Evolutionary conservation across 148 eudicot species (phyloP).

Genomic region (Diospyros lotus): DNA sequence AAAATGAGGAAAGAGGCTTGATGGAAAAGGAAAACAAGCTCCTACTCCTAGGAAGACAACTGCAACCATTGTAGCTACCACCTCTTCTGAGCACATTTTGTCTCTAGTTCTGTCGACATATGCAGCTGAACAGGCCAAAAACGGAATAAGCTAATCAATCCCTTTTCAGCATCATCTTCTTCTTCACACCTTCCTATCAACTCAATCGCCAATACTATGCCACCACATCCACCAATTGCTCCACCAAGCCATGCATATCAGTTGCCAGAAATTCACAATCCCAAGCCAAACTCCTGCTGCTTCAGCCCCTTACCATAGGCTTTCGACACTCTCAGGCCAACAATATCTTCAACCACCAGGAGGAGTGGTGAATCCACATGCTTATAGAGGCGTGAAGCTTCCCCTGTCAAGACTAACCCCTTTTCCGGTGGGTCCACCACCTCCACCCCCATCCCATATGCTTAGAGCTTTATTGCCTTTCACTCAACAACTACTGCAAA

Average conservation of each 20-base stretch:
- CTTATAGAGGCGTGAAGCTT: slow-evolving; percentile 47
- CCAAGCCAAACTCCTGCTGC: slow-evolving; percentile 37
- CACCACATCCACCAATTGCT: slow-evolving; percentile 25
- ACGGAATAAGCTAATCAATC: slow-evolving; percentile 41
- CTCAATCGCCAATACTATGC: slow-evolving; percentile 21
- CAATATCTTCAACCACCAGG: slow-evolving; percentile 57
- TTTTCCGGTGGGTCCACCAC: slow-evolving; percentile 31
- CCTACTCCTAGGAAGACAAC: slow-evolving; percentile 55
- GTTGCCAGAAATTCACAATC: slow-evolving; percentile 36
- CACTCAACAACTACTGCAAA: slow-evolving; percentile 38
- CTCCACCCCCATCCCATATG: slow-evolving; percentile 38
- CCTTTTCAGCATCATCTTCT: slow-evolving; percentile 37
- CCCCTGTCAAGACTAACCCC: slow-evolving; percentile 28
- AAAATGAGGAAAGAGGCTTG: slow-evolving; percentile 1
- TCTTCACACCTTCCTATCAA: slow-evolving; percentile 16
- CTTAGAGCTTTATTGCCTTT: slow-evolving; percentile 47
- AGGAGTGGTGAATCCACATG: slow-evolving; percentile 39
- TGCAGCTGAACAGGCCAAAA: slow-evolving; percentile 89
- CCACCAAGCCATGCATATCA: slow-evolving; percentile 46
- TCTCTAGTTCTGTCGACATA: slow-evolving; percentile 82
- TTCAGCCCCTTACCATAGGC: slow-evolving; percentile 51
- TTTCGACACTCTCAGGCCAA: slow-evolving; percentile 39
- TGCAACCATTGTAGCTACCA: slow-evolving; percentile 81
- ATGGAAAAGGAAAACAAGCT: slow-evolving; percentile 9
- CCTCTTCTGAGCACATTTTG: slow-evolving; percentile 87